Conservation (phyloP, 192 early-diverging fungal genomes). For the Coemansia aciculifera region DNA sequence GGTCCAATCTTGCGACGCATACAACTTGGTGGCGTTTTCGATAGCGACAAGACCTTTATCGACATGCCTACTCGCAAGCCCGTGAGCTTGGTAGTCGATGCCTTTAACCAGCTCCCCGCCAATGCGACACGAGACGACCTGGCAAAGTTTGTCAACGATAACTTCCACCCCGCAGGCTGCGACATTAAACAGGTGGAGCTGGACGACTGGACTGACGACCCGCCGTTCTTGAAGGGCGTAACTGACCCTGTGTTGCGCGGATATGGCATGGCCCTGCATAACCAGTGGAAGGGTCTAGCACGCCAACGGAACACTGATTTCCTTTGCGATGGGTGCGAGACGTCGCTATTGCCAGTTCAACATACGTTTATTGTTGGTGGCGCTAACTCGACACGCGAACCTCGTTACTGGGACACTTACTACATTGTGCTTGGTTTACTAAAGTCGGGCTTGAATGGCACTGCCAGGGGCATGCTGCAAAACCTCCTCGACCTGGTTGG, state of each 20-base stretch:
- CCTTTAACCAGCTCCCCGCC: conserved; percentile 51
- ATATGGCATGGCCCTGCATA: conserved; percentile 59
- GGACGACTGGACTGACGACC: conserved; percentile 53
- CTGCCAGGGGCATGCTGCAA: conserved; percentile 61
- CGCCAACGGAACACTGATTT: conserved; percentile 52
- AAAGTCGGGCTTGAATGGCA: conserved; percentile 58
- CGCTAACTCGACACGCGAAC: conserved; percentile 63
- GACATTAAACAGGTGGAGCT: conserved; percentile 57
- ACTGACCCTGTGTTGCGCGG: conserved; percentile 56
- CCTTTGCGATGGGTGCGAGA: conserved; percentile 61
- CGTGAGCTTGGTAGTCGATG: conserved; percentile 49
- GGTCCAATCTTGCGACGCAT: conserved; percentile 60
- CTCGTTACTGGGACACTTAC: conserved; percentile 74
- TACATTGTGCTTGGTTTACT: conserved; percentile 66
- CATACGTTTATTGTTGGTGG: conserved; percentile 67
- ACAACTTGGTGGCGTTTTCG: conserved; percentile 60
- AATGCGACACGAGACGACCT: conserved; percentile 37
- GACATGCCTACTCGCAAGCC: conserved; percentile 69
- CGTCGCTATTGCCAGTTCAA: conserved; percentile 56
- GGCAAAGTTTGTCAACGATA: conserved; percentile 59
- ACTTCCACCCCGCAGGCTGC: conserved; percentile 60
- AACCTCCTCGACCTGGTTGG: conserved; percentile 66
- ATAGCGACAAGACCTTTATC: conserved; percentile 73
- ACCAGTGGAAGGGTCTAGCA: conserved; percentile 64
- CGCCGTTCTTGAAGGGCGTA: conserved; percentile 57